Evolutionary conservation across 2,329 filamentous ascomycete species (phyloP).

Genomic region (Chaetomium sp.): DNA sequence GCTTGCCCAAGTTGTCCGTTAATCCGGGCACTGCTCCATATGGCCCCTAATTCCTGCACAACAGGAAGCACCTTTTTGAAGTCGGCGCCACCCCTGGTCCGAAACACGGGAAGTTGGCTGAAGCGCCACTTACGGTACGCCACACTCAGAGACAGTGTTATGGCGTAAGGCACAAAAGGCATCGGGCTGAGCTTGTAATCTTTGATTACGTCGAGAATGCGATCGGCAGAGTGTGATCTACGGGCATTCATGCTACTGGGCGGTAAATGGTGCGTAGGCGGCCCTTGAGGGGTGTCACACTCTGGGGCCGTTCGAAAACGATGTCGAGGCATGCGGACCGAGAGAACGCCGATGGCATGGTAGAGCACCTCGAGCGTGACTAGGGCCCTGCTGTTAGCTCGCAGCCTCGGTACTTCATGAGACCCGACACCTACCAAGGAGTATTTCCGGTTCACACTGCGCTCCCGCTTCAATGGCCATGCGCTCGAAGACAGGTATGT

Average conservation of each 20-base stretch:
- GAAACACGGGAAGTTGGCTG: constrained; percentile 60
- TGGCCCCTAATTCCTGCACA: constrained; percentile 55
- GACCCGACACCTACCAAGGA: constrained; percentile 48
- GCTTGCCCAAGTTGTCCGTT: constrained; percentile 58
- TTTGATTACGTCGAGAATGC: constrained; percentile 57
- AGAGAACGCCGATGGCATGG: constrained; percentile 64
- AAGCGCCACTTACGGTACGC: constrained; percentile 67
- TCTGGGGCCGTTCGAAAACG: constrained; percentile 35
- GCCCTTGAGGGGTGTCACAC: constrained; percentile 43
- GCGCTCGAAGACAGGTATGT: constrained; percentile 59
- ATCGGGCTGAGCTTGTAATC: constrained; percentile 56
- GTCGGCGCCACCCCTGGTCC: constrained; percentile 54
- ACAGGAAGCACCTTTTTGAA: constrained; percentile 59
- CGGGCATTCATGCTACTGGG: constrained; percentile 56
- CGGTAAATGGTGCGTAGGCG: constrained; percentile 47
- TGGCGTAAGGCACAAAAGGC: constrained; percentile 63
- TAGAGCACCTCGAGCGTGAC: constrained; percentile 65
- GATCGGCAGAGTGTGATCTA: constrained; percentile 59
- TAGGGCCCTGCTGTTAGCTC: constrained; percentile 33
- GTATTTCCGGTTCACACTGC: constrained; percentile 50
- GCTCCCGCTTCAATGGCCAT: constrained; percentile 59
- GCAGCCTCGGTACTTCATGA: not conserved
- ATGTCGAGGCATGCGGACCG: constrained; percentile 53
- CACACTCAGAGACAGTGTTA: constrained; percentile 63
- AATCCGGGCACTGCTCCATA: constrained; percentile 60